Evolutionary conservation across 2,329 filamentous ascomycete genomes (phyloP).

Genomic region (Botrytis sinoallii): DNA sequence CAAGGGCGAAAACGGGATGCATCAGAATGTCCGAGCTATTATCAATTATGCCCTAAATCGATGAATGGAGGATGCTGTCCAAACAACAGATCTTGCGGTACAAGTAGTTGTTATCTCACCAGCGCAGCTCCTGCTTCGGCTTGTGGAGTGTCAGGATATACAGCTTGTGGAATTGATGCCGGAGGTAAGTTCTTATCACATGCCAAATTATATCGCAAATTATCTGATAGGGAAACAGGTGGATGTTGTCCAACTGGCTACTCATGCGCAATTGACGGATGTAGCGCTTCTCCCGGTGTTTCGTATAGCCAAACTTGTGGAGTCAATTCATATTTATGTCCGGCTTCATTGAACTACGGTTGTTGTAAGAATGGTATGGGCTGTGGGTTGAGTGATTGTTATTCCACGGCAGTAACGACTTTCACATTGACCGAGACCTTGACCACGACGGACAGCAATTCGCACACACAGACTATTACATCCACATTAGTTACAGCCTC

Average conservation of each 20-base stretch:
- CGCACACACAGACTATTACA: conserved; percentile 42
- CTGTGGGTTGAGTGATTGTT: conserved; percentile 49
- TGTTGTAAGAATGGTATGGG: conserved; percentile 51
- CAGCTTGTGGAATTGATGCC: conserved; percentile 31
- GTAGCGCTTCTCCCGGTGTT: conserved; percentile 45
- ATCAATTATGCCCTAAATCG: conserved; percentile 32
- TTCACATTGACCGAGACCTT: conserved; percentile 44
- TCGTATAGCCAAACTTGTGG: conserved; percentile 45
- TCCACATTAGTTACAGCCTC: conserved; percentile 39
- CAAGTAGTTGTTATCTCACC: conserved; percentile 42
- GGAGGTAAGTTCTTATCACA: conserved; percentile 33
- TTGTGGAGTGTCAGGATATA: conserved; percentile 31
- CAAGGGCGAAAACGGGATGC: conserved; percentile 34
- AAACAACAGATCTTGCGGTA: conserved; percentile 47
- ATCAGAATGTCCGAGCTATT: conserved; percentile 30
- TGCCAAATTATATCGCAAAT: neutral
- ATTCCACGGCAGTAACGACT: conserved; percentile 46
- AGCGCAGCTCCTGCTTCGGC: conserved; percentile 27
- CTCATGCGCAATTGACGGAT: conserved; percentile 46
- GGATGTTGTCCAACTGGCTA: conserved; percentile 45
- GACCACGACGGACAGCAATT: conserved; percentile 46
- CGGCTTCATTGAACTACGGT: conserved; percentile 49
- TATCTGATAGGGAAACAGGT: conserved; percentile 26
- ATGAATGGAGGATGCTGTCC: conserved; percentile 40
- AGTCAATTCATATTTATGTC: conserved; percentile 47